Conservation (phyloP, 106 monocot species). For the Triglochin maritima region DNA sequence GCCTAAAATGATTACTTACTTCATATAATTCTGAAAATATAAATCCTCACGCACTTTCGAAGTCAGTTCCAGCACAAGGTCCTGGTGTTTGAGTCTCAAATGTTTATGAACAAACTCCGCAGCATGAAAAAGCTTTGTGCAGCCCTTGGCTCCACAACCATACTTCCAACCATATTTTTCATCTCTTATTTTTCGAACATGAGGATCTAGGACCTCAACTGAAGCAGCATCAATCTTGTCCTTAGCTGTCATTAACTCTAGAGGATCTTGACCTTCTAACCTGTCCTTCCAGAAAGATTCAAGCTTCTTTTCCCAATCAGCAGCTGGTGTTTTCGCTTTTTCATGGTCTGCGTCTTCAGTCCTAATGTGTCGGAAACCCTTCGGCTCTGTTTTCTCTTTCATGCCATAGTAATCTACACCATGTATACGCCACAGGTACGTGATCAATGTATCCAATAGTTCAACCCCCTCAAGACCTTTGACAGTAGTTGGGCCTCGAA, state of each 20-base stretch:
- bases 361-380: slow-evolving; percentile 75
- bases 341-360: slow-evolving; percentile 46
- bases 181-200: slow-evolving; percentile 89
- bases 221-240: slow-evolving; percentile 87
- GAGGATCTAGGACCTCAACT: slow-evolving; percentile 67
- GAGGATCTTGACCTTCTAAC: slow-evolving; percentile 57
- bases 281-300: slow-evolving; percentile 81
- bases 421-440: slow-evolving; percentile 88
- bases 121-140: slow-evolving; percentile 95
- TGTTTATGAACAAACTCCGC: slow-evolving; percentile 98
- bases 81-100: slow-evolving; percentile 86
- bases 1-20: slow-evolving; percentile 34
- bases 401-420: slow-evolving; percentile 93
- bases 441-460: slow-evolving; percentile 81
- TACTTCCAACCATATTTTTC: slow-evolving; percentile 99
- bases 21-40: slow-evolving; percentile 96
- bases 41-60: slow-evolving; percentile 88
- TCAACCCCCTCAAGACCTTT: slow-evolving; percentile 92
- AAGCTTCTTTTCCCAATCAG: slow-evolving; percentile 85
- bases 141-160: slow-evolving; percentile 97
- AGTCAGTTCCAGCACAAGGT: slow-evolving; percentile 71
- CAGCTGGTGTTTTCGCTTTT: slow-evolving; percentile 14
- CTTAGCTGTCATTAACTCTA: slow-evolving; percentile 67
- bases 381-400: slow-evolving; percentile 57
- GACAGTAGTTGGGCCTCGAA: slow-evolving; percentile 64